A percentile compares a stretch with the other conserved stretches of the same genome.
These are phyloP conservation scores for Nemania sp. DNA, from an alignment of 2,329 filamentous ascomycete genomes.

Conservation along the genomic window DNA sequence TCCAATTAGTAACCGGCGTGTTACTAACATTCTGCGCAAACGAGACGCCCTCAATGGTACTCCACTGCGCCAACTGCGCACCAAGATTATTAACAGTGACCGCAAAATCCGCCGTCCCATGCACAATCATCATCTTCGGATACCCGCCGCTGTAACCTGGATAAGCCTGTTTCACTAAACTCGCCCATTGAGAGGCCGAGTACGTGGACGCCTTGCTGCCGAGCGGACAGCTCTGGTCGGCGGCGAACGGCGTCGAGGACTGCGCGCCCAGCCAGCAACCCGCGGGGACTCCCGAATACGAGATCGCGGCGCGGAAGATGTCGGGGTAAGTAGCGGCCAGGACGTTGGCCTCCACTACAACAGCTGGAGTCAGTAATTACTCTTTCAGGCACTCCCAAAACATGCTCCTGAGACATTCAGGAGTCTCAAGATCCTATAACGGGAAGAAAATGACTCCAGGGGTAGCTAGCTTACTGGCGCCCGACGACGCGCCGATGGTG, in stretches of 20 bases:
- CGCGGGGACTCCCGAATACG: conserved; percentile 9
- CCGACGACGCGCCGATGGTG: conserved; percentile 23
- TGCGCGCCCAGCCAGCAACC: conserved; percentile 24
- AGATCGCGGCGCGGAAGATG: conserved; percentile 26
- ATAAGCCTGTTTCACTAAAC: conserved; percentile 39
- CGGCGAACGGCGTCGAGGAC: conserved; percentile 19
- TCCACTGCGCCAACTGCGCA: neutral
- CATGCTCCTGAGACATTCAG: too few species aligned
- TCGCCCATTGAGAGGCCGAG: conserved; percentile 37
- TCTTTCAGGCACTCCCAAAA: too few species aligned
- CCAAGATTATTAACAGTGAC: neutral
- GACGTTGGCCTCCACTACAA: conserved; percentile 32
- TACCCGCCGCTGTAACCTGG: conserved; percentile 41
- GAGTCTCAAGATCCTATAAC: too few species aligned
- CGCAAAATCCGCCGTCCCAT: conserved; percentile 30
- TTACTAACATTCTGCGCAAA: neutral
- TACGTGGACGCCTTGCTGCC: conserved; percentile 17
- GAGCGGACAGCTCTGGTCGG: conserved; percentile 29
- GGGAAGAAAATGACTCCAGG: too few species aligned
- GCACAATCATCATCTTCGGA: conserved; percentile 42
- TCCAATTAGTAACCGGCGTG: neutral
- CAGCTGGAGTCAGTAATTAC: too few species aligned
- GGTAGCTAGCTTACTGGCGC: too few species aligned
- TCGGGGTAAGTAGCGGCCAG: conserved; percentile 27
- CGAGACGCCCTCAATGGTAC: neutral